Evolutionary conservation across 257 asterid genomes (phyloP).

Genomic region (Solanum bukasovii): DNA sequence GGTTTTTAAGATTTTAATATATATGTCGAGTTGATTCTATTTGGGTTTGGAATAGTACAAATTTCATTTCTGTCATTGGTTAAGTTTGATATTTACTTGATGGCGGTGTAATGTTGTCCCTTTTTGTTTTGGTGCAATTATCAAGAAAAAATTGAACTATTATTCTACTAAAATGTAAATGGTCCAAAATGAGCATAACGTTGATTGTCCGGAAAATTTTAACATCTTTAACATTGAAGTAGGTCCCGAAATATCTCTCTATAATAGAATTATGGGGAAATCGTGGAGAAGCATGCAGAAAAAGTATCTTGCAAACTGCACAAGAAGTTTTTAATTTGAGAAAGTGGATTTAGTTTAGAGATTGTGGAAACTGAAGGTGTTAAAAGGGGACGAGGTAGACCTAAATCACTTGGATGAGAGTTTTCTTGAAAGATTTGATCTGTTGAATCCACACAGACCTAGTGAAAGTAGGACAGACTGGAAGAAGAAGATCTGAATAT

Average conservation of each 20-base stretch:
- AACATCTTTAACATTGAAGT: neutral
- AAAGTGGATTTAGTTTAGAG: neutral
- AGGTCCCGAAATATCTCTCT: neutral
- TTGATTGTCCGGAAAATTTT: neutral
- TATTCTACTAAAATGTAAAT: neutral
- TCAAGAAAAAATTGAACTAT: neutral
- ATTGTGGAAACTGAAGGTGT: neutral
- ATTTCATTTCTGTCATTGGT: neutral
- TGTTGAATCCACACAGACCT: neutral
- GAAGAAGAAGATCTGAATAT: neutral
- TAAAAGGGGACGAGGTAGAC: neutral
- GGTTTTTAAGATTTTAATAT: neutral
- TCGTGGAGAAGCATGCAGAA: neutral
- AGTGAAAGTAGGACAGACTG: neutral
- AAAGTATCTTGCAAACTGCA: neutral
- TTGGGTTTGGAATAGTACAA: neutral
- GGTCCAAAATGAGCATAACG: neutral
- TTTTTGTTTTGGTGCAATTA: neutral
- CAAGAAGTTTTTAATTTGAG: neutral
- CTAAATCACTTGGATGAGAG: neutral
- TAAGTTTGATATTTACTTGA: neutral
- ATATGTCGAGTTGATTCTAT: neutral
- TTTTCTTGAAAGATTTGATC: neutral
- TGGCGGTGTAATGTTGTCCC: neutral
- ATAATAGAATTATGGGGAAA: neutral